Evolutionary conservation across 148 eudicot genomes (phyloP).

Genomic region (Selenicereus undatus): DNA sequence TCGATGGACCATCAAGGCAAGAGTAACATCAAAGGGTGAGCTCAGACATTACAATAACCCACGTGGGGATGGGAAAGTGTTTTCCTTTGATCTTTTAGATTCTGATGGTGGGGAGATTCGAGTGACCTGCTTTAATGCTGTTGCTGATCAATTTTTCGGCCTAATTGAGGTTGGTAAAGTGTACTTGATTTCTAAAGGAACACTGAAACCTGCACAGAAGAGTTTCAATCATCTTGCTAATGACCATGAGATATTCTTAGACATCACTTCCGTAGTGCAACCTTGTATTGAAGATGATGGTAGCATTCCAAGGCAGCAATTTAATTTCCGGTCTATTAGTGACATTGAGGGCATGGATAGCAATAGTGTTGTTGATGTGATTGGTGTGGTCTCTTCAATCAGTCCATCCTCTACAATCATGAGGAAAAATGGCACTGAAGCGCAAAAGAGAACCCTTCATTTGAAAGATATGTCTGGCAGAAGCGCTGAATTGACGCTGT

Average conservation of each 20-base stretch:
- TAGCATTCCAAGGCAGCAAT: conserved; percentile 68
- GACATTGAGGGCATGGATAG: conserved; percentile 68
- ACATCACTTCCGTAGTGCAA: conserved; percentile 58
- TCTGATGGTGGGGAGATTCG: conserved; percentile 91
- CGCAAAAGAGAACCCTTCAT: conserved; percentile 70
- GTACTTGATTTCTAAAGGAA: conserved; percentile 76
- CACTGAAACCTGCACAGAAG: conserved; percentile 75
- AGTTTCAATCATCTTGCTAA: conserved; percentile 70
- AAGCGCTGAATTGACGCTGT: conserved; percentile 83
- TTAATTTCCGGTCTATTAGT: conserved; percentile 65
- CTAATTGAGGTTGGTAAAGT: conserved; percentile 73
- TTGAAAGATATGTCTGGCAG: conserved; percentile 84
- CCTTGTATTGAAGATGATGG: conserved; percentile 72
- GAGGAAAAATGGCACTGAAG: conserved; percentile 82
- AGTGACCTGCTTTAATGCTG: conserved; percentile 87
- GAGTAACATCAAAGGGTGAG: conserved; percentile 79
- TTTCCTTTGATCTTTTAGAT: conserved; percentile 93
- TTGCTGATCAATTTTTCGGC: conserved; percentile 71
- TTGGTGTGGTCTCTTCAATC: conserved; percentile 76
- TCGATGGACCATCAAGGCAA: conserved; percentile 94
- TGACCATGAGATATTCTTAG: conserved; percentile 78
- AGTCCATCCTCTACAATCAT: conserved; percentile 62
- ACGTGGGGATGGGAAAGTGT: conserved; percentile 86
- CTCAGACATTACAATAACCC: conserved; percentile 71
- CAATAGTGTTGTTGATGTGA: conserved; percentile 58